These are phyloP conservation scores for Lanmaoa pseudosensibilis DNA, from an alignment of 768 basidiomycete genomes.

Conservation along the genomic window DNA sequence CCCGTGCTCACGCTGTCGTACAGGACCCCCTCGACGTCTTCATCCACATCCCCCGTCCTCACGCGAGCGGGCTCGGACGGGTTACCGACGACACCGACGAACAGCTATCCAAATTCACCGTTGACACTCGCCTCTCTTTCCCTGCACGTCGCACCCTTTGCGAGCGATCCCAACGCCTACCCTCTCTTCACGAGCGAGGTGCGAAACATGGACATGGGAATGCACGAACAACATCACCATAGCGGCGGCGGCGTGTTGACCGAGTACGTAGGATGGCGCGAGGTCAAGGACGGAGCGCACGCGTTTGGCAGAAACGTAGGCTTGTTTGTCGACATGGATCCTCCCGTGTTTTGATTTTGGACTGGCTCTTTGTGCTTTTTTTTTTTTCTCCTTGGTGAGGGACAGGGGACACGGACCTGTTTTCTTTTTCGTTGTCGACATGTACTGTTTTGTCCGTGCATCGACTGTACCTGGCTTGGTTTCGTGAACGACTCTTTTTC, in stretches of 20 bases:
- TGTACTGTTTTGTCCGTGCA: background rate
- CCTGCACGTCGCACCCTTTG: background rate
- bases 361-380: too few species aligned
- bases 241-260: background rate
- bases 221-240: background rate
- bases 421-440: too few species aligned
- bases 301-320: background rate
- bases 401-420: background rate
- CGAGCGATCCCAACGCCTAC: background rate
- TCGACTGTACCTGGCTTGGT: background rate
- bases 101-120: slow-evolving; percentile 1
- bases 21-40: slow-evolving; percentile 8
- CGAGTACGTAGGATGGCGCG: background rate
- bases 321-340: background rate
- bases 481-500: background rate
- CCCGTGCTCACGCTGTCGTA: background rate
- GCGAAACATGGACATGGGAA: background rate
- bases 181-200: background rate
- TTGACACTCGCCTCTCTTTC: background rate
- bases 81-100: background rate
- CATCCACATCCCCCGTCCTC: slow-evolving; percentile 3
- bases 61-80: background rate
- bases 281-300: background rate
- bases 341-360: background rate
- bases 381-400: background rate